Conservation (phyloP, 202 grass and related monocot species). For the Schoenoplectus tabernaemontani region DNA sequence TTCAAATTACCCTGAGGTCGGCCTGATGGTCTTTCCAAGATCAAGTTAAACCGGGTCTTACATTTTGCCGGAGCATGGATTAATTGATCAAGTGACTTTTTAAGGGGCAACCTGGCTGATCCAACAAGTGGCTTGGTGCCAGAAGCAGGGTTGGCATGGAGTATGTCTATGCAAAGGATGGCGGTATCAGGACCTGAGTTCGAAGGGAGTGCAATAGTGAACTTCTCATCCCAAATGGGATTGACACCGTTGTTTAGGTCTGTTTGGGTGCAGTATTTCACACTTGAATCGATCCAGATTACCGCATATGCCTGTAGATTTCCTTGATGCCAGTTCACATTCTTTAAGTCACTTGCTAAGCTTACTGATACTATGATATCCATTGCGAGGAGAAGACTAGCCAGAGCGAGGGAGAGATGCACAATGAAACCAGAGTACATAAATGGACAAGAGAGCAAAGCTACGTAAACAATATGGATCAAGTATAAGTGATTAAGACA, state of each 20-base stretch:
- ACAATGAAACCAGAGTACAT: not conserved
- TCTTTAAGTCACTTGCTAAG: constrained; percentile 56
- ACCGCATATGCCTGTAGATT: constrained; percentile 57
- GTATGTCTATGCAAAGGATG: constrained; percentile 10
- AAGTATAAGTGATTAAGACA: too few species aligned
- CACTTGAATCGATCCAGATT: constrained; percentile 41
- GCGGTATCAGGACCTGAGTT: not conserved
- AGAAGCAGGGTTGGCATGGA: not conserved
- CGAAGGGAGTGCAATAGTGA: not conserved
- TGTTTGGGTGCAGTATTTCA: constrained; percentile 36
- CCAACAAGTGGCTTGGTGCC: not conserved
- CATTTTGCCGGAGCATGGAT: not conserved
- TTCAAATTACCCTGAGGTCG: not conserved
- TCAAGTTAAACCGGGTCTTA: not conserved
- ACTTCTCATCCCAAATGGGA: constrained; percentile 20
- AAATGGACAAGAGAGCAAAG: too few species aligned
- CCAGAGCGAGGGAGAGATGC: not conserved
- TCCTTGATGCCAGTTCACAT: constrained; percentile 82
- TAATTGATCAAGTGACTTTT: not conserved
- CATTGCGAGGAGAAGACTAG: constrained; percentile 13
- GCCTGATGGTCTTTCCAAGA: not conserved
- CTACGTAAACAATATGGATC: too few species aligned
- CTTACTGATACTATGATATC: constrained; percentile 30
- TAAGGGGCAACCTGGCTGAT: not conserved
- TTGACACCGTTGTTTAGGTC: not conserved